Base-by-base conservation (phyloP, 768 basidiomycete genomes). In the Lactarius hatsudake region DNA sequence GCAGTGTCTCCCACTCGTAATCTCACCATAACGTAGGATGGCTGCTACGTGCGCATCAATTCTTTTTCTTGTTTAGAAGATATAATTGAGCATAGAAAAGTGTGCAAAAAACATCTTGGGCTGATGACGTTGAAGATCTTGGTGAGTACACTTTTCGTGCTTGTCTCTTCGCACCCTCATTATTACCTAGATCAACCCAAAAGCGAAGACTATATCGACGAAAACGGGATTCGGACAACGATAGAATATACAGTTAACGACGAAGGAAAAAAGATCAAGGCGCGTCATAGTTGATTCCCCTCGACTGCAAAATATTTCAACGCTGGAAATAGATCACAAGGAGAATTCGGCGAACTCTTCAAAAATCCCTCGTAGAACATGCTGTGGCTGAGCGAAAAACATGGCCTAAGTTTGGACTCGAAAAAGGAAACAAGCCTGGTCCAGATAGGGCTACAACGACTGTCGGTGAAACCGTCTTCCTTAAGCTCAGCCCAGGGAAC, bases 331-430 rank as follows among this genome's bases (percentile, higher is more conserved):
- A 96, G 94, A 87, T 94, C 65, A 97, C 91, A 20, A 86, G 93
- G 67, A 87, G 87, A 72, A 94, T 90, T 75, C 91, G 89, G 77
- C 86, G 95, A 34, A 89, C 87, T 1, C 83, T 97, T 17, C 91
- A 95, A 75, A 96, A 94, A 76, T 88, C 91, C 10, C 83, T 94
- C 43, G 97, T 98, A n/a, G 92, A 95, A 68, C 96, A 96, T 75
- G 83, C 85, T 28, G 94, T 98, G 13, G 97, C 97, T 0, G 94
- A 96, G 76, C 87, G 96, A 59, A 91, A 96, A 77, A 88, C 87
- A 71, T 97, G 94, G 94, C 74, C 86, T 26, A 98, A 96, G 77
- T 99, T 99, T 73, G 97, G 97, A 4, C 82, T 85, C 68, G 97
- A 98, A 78, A 88, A 85, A 76, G 92, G 93, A 28, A 53, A 53